Base-by-base conservation (phyloP, 2,329 filamentous ascomycete genomes). In the Didymosphaeria variabile region DNA sequence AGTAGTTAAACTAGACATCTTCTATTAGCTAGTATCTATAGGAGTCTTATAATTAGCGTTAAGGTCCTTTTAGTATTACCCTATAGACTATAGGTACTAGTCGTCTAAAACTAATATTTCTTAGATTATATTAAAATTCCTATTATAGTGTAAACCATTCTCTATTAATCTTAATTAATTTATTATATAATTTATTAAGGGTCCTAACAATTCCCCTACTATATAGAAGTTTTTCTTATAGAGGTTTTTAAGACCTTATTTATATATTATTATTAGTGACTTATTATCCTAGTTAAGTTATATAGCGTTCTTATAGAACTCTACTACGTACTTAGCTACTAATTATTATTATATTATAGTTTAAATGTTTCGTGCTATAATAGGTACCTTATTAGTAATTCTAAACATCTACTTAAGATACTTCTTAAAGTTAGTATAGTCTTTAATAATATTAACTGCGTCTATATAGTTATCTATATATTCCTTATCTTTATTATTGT, bases 11-110 rank as follows among this genome's bases (percentile, higher is more conserved):
- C 46, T 50, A 50, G 26, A 29, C 26, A 38, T 26, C 7, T 53
- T 53, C 19, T 53, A 53, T 53, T 21, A 21, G 19, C 21, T 53
- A 53, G 17, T 40, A 40, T 4, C n/a, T 53, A 53, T 42, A 34
- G 10, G 29, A 53, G n/a, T 53, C 29, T 36, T 26, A 17, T 23
- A 38, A 38, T 9, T 23, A 3, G 19, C 19, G n/a, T 23, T 38
- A 26, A 2, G 2, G 15, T 12, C 19, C 26, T 4, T 38, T 19
- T 34, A 51, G 29, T 31, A 17, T 1, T 12, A 3, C 21, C 21
- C 23, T 26, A 10, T 31, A 50, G 29, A 50, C 21, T 47, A 47
- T 47, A 47, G 21, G 26, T 2, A 6, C 26, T 36, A 36, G 34
- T 36, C 3, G 9, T 36, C 4, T 36, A 32, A 50, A 26, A 3